Conservation (phyloP, 2,329 filamentous ascomycete species). For the Fusarium cicatricum region DNA sequence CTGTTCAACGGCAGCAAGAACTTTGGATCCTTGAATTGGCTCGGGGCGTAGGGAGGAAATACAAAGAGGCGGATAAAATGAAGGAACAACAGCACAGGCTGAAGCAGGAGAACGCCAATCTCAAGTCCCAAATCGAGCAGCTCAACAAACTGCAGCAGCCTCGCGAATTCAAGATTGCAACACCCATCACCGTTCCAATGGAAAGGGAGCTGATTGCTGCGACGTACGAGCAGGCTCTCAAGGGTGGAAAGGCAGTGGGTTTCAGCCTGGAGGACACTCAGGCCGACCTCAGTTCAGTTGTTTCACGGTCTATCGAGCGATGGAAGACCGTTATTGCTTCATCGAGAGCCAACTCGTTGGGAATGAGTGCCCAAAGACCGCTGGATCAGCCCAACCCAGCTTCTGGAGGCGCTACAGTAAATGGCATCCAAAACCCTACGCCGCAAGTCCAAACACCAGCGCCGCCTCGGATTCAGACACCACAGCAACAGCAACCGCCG, state of each 20-base stretch:
- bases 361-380: constrained; percentile 60
- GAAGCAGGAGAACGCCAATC: constrained; percentile 64
- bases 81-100: constrained; percentile 59
- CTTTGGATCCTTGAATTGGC: constrained; percentile 70
- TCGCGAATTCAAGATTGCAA: constrained; percentile 63
- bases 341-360: constrained; percentile 52
- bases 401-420: constrained; percentile 32
- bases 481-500: constrained; percentile 4
- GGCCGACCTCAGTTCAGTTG: constrained; percentile 59
- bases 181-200: constrained; percentile 62
- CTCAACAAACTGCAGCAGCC: constrained; percentile 67
- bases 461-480: constrained; percentile 27
- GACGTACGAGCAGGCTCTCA: constrained; percentile 56
- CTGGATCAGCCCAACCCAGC: constrained; percentile 50
- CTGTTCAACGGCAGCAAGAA: constrained; percentile 63
- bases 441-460: constrained; percentile 33
- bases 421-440: constrained; percentile 28
- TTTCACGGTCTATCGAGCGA: constrained; percentile 64
- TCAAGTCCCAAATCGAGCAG: constrained; percentile 67
- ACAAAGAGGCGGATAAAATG: constrained; percentile 62
- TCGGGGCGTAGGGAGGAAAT: constrained; percentile 64
- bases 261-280: constrained; percentile 60
- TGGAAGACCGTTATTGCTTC: constrained; percentile 70
- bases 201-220: constrained; percentile 58
- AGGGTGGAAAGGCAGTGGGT: constrained; percentile 53